Evolutionary conservation across 2,329 filamentous ascomycete species (phyloP).

Genomic region (Claviceps sp.): DNA sequence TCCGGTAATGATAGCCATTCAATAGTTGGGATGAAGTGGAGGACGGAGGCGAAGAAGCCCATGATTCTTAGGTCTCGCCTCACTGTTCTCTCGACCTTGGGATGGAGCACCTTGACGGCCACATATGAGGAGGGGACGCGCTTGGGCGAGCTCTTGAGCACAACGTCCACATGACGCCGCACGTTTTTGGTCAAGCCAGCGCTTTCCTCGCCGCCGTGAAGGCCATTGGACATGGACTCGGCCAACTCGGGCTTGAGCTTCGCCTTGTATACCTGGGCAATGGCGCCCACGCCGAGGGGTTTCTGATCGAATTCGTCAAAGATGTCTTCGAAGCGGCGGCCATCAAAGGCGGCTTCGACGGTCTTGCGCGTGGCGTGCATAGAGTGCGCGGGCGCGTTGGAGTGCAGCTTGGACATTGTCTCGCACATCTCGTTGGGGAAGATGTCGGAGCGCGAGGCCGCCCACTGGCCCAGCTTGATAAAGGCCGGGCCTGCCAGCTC

Average conservation of each 20-base stretch:
- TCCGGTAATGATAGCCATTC: constrained; percentile 95
- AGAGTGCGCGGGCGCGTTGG: constrained; percentile 85
- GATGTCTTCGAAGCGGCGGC: constrained; percentile 71
- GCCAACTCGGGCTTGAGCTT: constrained; percentile 73
- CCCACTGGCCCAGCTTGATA: constrained; percentile 99
- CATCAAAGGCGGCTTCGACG: constrained; percentile 70
- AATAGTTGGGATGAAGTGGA: constrained; percentile 84
- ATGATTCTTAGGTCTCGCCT: constrained; percentile 89
- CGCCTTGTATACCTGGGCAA: constrained; percentile 95
- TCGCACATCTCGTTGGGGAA: constrained; percentile 87
- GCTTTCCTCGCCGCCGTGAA: constrained; percentile 26
- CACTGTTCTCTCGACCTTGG: constrained; percentile 77
- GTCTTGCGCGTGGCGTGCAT: constrained; percentile 66
- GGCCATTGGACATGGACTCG: constrained; percentile 42
- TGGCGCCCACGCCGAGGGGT: constrained; percentile 85
- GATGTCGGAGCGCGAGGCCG: constrained; percentile 88
- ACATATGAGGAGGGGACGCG: constrained; percentile 85
- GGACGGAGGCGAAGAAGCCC: constrained; percentile 71
- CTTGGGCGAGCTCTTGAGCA: constrained; percentile 76
- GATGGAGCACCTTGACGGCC: constrained; percentile 91
- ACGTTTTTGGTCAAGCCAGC: constrained; percentile 53
- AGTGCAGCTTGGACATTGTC: constrained; percentile 90
- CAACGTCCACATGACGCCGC: constrained; percentile 66
- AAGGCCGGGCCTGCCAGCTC: constrained; percentile 89
- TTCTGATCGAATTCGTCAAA: constrained; percentile 90